A percentile compares a stretch with the other conserved stretches of the same genome.
These are phyloP conservation scores for Handroanthus guayacan DNA, from an alignment of 257 asterid genomes.

Conservation along the genomic window DNA sequence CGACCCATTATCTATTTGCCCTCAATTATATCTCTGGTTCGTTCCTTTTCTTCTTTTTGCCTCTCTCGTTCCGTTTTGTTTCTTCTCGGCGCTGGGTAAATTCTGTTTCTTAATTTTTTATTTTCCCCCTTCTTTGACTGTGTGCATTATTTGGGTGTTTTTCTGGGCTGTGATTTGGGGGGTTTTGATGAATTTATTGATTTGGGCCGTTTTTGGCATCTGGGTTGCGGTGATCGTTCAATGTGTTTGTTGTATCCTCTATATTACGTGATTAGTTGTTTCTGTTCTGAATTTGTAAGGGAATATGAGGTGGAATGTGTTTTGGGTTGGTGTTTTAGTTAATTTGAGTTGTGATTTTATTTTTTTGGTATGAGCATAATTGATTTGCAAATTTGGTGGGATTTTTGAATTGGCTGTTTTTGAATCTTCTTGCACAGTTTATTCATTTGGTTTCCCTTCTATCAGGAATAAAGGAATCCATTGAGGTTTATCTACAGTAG, in stretches of 20 bases:
- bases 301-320: conserved; percentile 35
- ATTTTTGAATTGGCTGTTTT: conserved; percentile 16
- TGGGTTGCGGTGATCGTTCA: conserved; percentile 38
- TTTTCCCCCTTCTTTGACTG: background rate
- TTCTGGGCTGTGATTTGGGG: conserved; percentile 15
- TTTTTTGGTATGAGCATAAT: background rate
- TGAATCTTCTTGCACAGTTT: conserved; percentile 9
- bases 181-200: conserved; percentile 30
- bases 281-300: conserved; percentile 12
- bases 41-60: conserved; percentile 12
- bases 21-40: conserved; percentile 32
- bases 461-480: conserved; percentile 9
- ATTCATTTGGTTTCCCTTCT: conserved; percentile 12
- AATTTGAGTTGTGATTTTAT: conserved; percentile 4
- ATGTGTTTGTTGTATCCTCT: conserved; percentile 22
- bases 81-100: conserved; percentile 42
- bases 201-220: conserved; percentile 31
- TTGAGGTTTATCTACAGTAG: background rate
- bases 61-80: conserved; percentile 18
- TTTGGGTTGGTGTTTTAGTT: conserved; percentile 18
- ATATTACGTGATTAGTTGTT: background rate
- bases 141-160: conserved; percentile 28
- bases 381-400: conserved; percentile 22
- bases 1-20: conserved; percentile 42
- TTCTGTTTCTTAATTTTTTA: conserved; percentile 23